A percentile compares a stretch with the other conserved stretches of the same genome.
These are phyloP conservation scores for Auricularia sp. DNA, from an alignment of 768 basidiomycete species.

Conservation along the genomic window DNA sequence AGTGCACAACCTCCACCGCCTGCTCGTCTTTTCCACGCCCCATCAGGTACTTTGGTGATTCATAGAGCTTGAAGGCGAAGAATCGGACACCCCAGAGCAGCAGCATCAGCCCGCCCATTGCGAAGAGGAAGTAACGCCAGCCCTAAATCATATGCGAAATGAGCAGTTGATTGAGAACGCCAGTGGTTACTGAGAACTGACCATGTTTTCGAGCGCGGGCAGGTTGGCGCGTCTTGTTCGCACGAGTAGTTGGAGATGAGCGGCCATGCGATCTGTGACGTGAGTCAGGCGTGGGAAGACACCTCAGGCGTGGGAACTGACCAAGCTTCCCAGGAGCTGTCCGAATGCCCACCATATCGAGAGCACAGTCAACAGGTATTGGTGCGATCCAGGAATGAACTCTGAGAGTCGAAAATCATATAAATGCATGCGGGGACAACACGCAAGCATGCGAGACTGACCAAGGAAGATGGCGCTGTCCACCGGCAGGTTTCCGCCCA, in stretches of 20 bases:
- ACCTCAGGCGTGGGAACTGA: neutral
- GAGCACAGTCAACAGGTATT: slow-evolving; percentile 63
- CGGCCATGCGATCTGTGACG: slow-evolving; percentile 54
- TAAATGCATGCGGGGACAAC: neutral
- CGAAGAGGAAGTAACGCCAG: slow-evolving; percentile 68
- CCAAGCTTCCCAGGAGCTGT: slow-evolving; percentile 49
- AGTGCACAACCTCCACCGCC: slow-evolving; percentile 52
- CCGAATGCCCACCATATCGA: slow-evolving; percentile 78
- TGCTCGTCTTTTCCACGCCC: slow-evolving; percentile 51
- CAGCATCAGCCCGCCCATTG: slow-evolving; percentile 63
- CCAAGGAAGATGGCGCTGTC: slow-evolving; percentile 70
- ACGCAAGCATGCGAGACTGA: slow-evolving; percentile 11
- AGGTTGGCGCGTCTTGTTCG: slow-evolving; percentile 23
- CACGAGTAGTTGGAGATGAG: slow-evolving; percentile 63
- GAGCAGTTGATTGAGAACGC: neutral
- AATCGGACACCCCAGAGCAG: slow-evolving; percentile 51
- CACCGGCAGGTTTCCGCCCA: slow-evolving; percentile 65
- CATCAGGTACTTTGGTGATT: slow-evolving; percentile 66
- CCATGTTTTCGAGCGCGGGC: slow-evolving; percentile 40
- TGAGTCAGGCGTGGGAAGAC: neutral
- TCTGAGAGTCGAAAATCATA: slow-evolving; percentile 27
- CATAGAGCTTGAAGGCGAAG: slow-evolving; percentile 55
- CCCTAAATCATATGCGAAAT: slow-evolving; percentile 26
- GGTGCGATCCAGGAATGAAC: slow-evolving; percentile 60
- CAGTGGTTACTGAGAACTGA: neutral